Evolutionary conservation across 1,284 basidiomycete species (phyloP).

Genomic region (Fomitopsis schrenkii): DNA sequence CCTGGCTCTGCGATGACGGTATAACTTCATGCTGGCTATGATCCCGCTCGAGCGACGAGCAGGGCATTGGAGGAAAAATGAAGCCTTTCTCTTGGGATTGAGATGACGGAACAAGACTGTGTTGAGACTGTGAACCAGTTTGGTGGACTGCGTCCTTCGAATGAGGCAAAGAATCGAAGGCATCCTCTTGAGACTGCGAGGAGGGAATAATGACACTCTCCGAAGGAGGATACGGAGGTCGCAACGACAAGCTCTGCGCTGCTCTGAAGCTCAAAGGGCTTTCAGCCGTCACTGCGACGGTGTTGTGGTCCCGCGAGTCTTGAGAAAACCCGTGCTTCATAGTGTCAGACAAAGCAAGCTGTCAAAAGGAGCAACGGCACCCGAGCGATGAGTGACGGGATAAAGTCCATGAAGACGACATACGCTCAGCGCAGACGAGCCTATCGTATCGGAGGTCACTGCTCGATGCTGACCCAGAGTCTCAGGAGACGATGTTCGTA

Average conservation of each 20-base stretch:
- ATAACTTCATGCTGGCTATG: conserved; percentile 11
- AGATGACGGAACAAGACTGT: conserved; percentile 20
- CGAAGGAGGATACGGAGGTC: neutral
- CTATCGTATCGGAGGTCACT: too few species aligned
- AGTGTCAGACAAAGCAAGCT: too few species aligned
- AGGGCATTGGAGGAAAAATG: neutral
- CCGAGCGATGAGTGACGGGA: too few species aligned
- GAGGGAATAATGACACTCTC: neutral
- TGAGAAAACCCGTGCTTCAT: too few species aligned
- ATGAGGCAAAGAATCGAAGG: conserved; percentile 19
- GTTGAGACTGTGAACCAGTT: neutral
- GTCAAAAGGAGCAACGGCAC: too few species aligned
- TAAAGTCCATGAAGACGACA: too few species aligned
- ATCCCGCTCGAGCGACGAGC: neutral
- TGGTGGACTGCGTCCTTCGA: conserved; percentile 10
- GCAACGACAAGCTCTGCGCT: neutral
- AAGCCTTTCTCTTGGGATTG: conserved; percentile 16
- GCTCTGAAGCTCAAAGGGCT: neutral
- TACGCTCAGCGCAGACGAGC: too few species aligned
- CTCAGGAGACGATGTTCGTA: too few species aligned
- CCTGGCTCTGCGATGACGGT: conserved; percentile 22
- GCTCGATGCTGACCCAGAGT: too few species aligned
- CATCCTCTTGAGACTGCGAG: conserved; percentile 1
- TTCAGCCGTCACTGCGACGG: too few species aligned
- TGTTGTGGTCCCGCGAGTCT: too few species aligned